Evolutionary conservation across 2,329 filamentous ascomycete genomes (phyloP).

Genomic region (Chrysosporium keratinophilum): DNA sequence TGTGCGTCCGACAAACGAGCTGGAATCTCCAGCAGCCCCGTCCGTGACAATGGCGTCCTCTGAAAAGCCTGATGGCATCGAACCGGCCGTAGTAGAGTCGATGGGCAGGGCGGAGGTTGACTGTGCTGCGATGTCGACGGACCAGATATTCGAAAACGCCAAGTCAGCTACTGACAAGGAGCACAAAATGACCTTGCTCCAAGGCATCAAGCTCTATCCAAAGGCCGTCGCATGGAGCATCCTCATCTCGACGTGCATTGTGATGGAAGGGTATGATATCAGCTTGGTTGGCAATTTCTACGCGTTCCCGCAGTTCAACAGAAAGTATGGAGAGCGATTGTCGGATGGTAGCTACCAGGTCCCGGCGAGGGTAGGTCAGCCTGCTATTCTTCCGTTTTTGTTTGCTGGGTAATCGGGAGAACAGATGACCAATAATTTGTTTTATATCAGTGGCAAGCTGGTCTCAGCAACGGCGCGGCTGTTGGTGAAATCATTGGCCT

Average conservation of each 20-base stretch:
- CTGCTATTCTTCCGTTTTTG: constrained; percentile 16
- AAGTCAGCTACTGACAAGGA: constrained; percentile 38
- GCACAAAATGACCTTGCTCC: constrained; percentile 58
- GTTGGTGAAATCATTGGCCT: constrained; percentile 42
- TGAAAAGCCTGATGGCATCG: constrained; percentile 1
- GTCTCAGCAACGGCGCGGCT: constrained; percentile 36
- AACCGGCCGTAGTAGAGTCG: background rate
- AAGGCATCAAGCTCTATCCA: constrained; percentile 73
- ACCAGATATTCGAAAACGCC: constrained; percentile 24
- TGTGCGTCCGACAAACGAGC: background rate
- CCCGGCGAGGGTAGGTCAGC: constrained; percentile 26
- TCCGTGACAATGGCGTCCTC: background rate
- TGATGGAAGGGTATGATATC: constrained; percentile 85
- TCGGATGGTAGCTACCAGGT: constrained; percentile 32
- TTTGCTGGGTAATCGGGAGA: background rate
- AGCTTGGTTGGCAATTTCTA: constrained; percentile 74
- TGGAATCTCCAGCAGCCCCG: background rate
- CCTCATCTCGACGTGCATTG: constrained; percentile 79
- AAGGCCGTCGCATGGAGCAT: constrained; percentile 78
- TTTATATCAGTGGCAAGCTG: constrained; percentile 36
- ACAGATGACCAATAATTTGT: constrained; percentile 11
- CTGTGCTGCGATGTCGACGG: background rate
- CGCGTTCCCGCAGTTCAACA: constrained; percentile 34
- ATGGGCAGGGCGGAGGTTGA: background rate
- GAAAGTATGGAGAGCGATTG: constrained; percentile 31